Evolutionary conservation across 1,284 basidiomycete genomes (phyloP).

Genomic region (Macrocystidia cucumis): DNA sequence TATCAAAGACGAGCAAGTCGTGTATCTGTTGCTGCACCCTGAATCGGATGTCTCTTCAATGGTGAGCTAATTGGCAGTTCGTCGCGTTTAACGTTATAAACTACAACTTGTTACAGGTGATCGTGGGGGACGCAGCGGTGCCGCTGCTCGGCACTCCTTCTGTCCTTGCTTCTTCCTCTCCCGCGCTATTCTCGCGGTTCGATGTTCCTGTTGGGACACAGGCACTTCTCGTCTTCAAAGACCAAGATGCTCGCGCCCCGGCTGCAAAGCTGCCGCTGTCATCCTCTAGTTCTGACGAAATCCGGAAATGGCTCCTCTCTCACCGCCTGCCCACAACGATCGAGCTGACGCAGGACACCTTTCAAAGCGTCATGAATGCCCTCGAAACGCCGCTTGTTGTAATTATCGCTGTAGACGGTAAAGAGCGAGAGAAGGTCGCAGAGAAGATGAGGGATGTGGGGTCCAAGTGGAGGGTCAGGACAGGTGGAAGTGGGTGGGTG

Average conservation of each 20-base stretch:
- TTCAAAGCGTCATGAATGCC: slow-evolving; percentile 78
- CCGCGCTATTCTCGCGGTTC: slow-evolving; percentile 45
- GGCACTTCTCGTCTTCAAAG: slow-evolving; percentile 71
- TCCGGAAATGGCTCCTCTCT: slow-evolving; percentile 47
- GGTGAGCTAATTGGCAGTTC: too few species aligned
- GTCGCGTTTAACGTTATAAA: too few species aligned
- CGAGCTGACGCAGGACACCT: slow-evolving; percentile 69
- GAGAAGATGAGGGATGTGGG: slow-evolving; percentile 47
- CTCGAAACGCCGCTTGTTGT: slow-evolving; percentile 70
- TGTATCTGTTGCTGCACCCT: slow-evolving; percentile 72
- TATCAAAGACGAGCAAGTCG: slow-evolving; percentile 49
- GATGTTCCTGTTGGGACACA: slow-evolving; percentile 41
- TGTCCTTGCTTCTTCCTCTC: slow-evolving; percentile 50
- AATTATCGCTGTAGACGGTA: slow-evolving; percentile 44
- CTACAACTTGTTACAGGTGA: too few species aligned
- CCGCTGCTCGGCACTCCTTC: slow-evolving; percentile 64
- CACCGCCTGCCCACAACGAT: slow-evolving; percentile 66
- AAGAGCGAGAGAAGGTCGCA: slow-evolving; percentile 32
- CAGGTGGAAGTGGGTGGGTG: slow-evolving; percentile 25
- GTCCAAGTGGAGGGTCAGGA: slow-evolving; percentile 54
- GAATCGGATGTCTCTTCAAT: slow-evolving; percentile 30
- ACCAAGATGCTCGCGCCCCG: slow-evolving; percentile 40
- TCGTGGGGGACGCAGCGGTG: slow-evolving; percentile 25
- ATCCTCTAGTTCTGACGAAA: slow-evolving; percentile 17
- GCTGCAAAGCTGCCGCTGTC: slow-evolving; percentile 27